Conservation (phyloP, 2,329 filamentous ascomycete genomes). For the Pseudogymnoascus sp. region DNA sequence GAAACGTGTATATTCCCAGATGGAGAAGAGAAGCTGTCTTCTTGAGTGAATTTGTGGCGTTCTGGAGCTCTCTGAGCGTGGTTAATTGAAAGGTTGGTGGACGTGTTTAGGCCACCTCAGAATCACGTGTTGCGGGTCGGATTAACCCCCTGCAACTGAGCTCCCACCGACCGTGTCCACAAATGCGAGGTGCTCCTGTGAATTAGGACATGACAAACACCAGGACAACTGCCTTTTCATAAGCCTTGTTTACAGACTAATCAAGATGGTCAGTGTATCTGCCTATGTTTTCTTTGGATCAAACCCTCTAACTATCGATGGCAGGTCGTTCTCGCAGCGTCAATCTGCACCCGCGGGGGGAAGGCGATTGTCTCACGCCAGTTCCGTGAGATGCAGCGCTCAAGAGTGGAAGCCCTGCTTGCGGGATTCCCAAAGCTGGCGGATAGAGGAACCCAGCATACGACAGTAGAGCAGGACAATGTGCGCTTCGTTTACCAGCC, state of each 20-base stretch:
- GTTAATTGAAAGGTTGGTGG: not conserved
- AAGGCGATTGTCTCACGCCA: slow-evolving; percentile 97
- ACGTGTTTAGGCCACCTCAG: not conserved
- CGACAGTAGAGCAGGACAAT: slow-evolving; percentile 97
- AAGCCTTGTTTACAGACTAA: slow-evolving; percentile 9
- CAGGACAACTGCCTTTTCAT: not conserved
- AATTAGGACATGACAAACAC: not conserved
- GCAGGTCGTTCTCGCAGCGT: slow-evolving; percentile 95
- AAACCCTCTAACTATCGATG: slow-evolving; percentile 17
- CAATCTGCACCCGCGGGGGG: slow-evolving; percentile 96
- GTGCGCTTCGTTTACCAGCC: slow-evolving; percentile 99
- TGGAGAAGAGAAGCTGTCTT: not conserved
- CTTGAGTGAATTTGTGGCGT: slow-evolving; percentile 1
- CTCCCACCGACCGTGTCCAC: slow-evolving; percentile 9
- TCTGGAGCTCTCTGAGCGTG: not conserved
- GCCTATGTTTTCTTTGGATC: not conserved
- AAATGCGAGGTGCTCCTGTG: slow-evolving; percentile 5
- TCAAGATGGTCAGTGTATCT: slow-evolving; percentile 3
- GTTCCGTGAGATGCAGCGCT: slow-evolving; percentile 96
- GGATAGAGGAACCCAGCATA: slow-evolving; percentile 93
- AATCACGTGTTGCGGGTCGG: slow-evolving; percentile 8
- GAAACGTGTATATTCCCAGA: not conserved
- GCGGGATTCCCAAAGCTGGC: slow-evolving; percentile 97
- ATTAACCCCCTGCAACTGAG: slow-evolving; percentile 9
- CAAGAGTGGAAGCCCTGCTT: slow-evolving; percentile 90